Percentiles rank a stretch among this genome's conserved stretches.
These are phyloP conservation scores for Priceomyces medius DNA, from an alignment of 805 yeast genomes.

Conservation along the genomic window DNA sequence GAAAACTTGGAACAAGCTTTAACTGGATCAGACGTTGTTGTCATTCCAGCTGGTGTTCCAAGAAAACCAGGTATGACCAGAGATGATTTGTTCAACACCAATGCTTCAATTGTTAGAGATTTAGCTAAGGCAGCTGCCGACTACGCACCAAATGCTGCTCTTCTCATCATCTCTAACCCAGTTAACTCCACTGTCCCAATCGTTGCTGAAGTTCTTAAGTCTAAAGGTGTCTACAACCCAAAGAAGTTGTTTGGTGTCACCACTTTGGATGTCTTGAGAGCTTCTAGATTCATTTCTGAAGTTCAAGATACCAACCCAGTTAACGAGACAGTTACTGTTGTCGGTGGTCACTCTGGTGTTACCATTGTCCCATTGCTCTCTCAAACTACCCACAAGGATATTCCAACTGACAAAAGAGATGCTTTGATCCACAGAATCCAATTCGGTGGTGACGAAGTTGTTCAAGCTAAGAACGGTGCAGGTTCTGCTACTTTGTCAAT, in stretches of 20 bases:
- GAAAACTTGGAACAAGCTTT: slow-evolving; percentile 72
- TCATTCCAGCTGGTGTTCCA: slow-evolving; percentile 97
- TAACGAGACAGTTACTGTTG: slow-evolving; percentile 77
- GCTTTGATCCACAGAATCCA: slow-evolving; percentile 81
- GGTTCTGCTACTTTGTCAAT: slow-evolving; percentile 92
- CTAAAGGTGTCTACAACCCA: slow-evolving; percentile 86
- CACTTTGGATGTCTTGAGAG: slow-evolving; percentile 87
- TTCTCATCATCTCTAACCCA: slow-evolving; percentile 87
- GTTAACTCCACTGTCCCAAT: slow-evolving; percentile 97
- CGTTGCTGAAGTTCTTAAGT: slow-evolving; percentile 87
- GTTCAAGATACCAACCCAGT: slow-evolving; percentile 71
- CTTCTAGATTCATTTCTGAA: slow-evolving; percentile 78
- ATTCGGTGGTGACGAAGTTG: slow-evolving; percentile 96
- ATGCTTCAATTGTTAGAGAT: slow-evolving; percentile 92
- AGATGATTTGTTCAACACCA: slow-evolving; percentile 94
- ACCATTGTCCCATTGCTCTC: slow-evolving; percentile 93
- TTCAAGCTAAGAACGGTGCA: slow-evolving; percentile 89
- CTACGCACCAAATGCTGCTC: slow-evolving; percentile 78
- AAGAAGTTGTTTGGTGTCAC: slow-evolving; percentile 94
- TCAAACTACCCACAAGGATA: slow-evolving; percentile 68
- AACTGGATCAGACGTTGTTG: slow-evolving; percentile 77
- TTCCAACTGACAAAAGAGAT: slow-evolving; percentile 42
- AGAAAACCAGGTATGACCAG: slow-evolving; percentile 99
- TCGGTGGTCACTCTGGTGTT: slow-evolving; percentile 97
- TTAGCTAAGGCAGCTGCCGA: slow-evolving; percentile 85